phyloP scores from a whole-genome alignment of 768 basidiomycete genomes.

The Mycena metata region DNA sequence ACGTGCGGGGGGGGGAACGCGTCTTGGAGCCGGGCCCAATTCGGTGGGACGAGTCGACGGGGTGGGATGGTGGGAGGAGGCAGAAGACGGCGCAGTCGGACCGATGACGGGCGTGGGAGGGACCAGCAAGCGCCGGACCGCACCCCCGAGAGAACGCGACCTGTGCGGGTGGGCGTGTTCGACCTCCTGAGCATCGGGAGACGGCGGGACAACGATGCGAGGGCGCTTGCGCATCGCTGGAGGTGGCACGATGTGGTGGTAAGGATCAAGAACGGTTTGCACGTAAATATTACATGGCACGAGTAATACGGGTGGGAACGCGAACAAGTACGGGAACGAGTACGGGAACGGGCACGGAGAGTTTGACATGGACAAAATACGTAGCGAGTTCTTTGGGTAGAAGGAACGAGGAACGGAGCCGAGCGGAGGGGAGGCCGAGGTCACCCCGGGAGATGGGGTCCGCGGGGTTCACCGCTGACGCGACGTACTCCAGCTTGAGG shows the following conservation, averaged over 20 bases:
- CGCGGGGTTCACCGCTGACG: conserved; percentile 18
- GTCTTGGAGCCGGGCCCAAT: too few relatives aligned
- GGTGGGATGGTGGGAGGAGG: too few relatives aligned
- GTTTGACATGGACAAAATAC: neutral
- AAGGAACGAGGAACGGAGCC: neutral
- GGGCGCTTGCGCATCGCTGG: too few relatives aligned
- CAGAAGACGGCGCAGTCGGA: too few relatives aligned
- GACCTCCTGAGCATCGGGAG: too few relatives aligned
- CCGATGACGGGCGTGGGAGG: too few relatives aligned
- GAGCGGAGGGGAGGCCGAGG: neutral
- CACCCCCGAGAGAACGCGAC: too few relatives aligned
- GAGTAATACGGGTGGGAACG: neutral
- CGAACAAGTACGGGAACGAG: too few relatives aligned
- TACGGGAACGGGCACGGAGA: neutral
- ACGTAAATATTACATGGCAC: neutral
- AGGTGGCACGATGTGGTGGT: neutral
- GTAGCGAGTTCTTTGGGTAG: neutral
- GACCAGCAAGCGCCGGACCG: too few relatives aligned
- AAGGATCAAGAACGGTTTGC: neutral
- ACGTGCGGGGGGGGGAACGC: neutral
- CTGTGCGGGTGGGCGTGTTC: too few relatives aligned
- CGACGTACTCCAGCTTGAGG: conserved; percentile 29
- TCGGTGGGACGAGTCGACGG: too few relatives aligned
- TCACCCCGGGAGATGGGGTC: conserved; percentile 7
- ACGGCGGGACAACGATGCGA: too few relatives aligned